phyloP scores from a whole-genome alignment of 2,329 filamentous ascomycete genomes.

The Xylariaceae sp. region DNA sequence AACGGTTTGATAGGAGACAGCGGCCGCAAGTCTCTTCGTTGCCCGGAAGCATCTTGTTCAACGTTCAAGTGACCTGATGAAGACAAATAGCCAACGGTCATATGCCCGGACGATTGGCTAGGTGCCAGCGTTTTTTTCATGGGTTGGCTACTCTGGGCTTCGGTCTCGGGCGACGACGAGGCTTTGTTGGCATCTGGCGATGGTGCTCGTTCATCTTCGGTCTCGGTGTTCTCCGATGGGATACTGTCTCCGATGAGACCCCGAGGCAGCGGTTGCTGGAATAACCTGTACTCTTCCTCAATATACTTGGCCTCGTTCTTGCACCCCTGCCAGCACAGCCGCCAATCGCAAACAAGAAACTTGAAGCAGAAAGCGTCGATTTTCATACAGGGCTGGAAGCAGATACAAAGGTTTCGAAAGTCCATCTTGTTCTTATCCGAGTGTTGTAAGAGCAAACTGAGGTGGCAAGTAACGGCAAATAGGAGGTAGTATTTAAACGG shows the following conservation, averaged over 20 bases:
- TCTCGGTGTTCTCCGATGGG: slow-evolving; percentile 24
- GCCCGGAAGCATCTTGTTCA: slow-evolving; percentile 36
- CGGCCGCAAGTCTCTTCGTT: slow-evolving; percentile 45
- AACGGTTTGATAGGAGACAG: slow-evolving; percentile 63
- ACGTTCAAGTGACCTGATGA: slow-evolving; percentile 44
- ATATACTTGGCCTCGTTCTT: slow-evolving; percentile 80
- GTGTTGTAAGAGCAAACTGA: slow-evolving; percentile 84
- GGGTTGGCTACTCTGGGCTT: slow-evolving; percentile 33
- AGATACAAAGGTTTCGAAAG: slow-evolving; percentile 90
- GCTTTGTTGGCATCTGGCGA: slow-evolving; percentile 62
- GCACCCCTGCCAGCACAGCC: slow-evolving; percentile 95
- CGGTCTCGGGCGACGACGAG: slow-evolving; percentile 32
- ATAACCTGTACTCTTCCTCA: slow-evolving; percentile 59
- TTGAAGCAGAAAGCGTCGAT: slow-evolving; percentile 94
- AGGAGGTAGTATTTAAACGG: slow-evolving; percentile 97
- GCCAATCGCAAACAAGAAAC: slow-evolving; percentile 91
- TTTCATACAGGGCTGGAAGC: slow-evolving; percentile 95
- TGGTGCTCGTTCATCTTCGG: slow-evolving; percentile 52
- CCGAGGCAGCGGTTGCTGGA: slow-evolving; percentile 53
- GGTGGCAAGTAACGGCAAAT: slow-evolving; percentile 94
- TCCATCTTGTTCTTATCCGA: slow-evolving; percentile 98
- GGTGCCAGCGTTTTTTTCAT: slow-evolving; percentile 43
- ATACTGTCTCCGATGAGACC: slow-evolving; percentile 34
- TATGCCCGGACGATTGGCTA: slow-evolving; percentile 41
- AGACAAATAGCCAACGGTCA: slow-evolving; percentile 40